Evolutionary conservation across 257 asterid species (phyloP).

Genomic region (Solanum raphanifolium): DNA sequence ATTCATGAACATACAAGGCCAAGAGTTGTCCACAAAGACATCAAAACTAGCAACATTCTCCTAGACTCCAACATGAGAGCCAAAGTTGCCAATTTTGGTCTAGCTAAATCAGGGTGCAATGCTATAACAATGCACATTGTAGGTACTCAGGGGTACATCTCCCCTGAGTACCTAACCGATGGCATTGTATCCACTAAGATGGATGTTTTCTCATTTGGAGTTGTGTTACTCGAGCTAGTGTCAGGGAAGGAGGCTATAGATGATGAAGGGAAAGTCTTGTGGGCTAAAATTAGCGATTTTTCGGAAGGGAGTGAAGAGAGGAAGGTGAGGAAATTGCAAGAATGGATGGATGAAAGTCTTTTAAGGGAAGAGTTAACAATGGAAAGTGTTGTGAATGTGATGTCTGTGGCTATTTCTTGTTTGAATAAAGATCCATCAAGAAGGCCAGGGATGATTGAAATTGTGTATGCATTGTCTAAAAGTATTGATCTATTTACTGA

Average conservation of each 20-base stretch:
- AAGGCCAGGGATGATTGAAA: slow-evolving; percentile 91
- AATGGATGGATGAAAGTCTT: slow-evolving; percentile 58
- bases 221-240: slow-evolving; percentile 76
- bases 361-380: slow-evolving; percentile 27
- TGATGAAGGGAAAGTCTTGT: slow-evolving; percentile 48
- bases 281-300: slow-evolving; percentile 31
- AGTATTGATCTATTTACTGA: slow-evolving; percentile 70
- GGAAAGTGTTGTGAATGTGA: slow-evolving; percentile 54
- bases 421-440: slow-evolving; percentile 57
- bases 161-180: slow-evolving; percentile 72
- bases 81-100: slow-evolving; percentile 85
- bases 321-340: slow-evolving; percentile 35
- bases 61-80: slow-evolving; percentile 85
- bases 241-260: slow-evolving; percentile 64
- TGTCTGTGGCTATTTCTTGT: slow-evolving; percentile 65
- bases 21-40: slow-evolving; percentile 84
- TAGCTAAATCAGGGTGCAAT: slow-evolving; percentile 84
- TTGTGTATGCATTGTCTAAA: slow-evolving; percentile 83
- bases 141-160: slow-evolving; percentile 88
- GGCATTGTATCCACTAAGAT: slow-evolving; percentile 79
- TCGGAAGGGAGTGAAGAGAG: slow-evolving; percentile 45
- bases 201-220: slow-evolving; percentile 88
- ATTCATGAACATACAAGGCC: slow-evolving; percentile 97
- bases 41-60: slow-evolving; percentile 86
- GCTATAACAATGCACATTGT: slow-evolving; percentile 97